Base-by-base conservation (phyloP, 1,139 yeast genomes). In the Kodamaea derodonti region DNA sequence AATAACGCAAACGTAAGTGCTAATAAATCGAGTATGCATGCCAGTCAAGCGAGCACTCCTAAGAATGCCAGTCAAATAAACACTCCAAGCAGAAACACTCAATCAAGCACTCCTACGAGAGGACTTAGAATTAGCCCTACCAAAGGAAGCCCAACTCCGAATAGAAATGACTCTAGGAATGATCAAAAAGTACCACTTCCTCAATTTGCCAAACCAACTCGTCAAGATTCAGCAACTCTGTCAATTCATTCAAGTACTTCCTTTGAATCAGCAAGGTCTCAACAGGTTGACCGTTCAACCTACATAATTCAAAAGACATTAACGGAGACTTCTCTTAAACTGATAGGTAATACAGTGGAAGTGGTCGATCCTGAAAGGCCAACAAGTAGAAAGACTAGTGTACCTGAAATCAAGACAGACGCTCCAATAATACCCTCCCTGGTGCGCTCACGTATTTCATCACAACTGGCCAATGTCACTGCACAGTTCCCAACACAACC, bases 251-350 rank as follows among this genome's bases (percentile, higher is more conserved):
- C 32, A 10, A 47, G 52, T 1, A 45, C 40, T n/a, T 56, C 66
- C 2, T 33, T 36, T 6, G 51, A 43, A 3, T 55, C 62, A 1
- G 28, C 37, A 4, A 50, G 44, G 28, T 45, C 57, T 5, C 50
- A 17, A 5, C 16, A 43, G 24, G 43, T 43, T 30, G 55, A 51
- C 31, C 48, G 58, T 14, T 59, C 65, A 3, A 37, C 55, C 29
- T 50, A 52, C 24, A 49, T 62, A 10, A 60, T 62, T 29, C 52
- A 54, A 31, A 60, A 60, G 43, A 52, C 58, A 1, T 44, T 60
- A 23, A 52, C 62, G 4, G 39, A 47, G 15, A 40, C 42, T 14
- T 44, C 51, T 13, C 27, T 38, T 25, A 41, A 35, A 14, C 40
- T 37, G 43, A 31, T 37, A 26, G 38, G 34, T 4, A 33, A 25